phyloP scores from a whole-genome alignment of 306 rosid genomes.

The Cucumis melo region DNA sequence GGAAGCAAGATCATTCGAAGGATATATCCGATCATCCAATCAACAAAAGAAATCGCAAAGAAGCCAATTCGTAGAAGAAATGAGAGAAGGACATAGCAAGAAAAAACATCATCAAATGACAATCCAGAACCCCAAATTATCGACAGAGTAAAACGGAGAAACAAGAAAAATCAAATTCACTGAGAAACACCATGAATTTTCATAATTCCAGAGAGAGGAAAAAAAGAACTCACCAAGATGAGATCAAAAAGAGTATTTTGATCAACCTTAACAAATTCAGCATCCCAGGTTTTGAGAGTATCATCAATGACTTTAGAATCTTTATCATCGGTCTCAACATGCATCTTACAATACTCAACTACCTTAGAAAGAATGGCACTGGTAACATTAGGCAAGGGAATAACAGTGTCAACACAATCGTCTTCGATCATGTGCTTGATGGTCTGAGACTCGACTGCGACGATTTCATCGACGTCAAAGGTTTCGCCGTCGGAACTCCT shows the following conservation, averaged over 20 bases:
- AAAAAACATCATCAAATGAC: too few relatives aligned
- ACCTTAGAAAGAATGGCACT: constrained; percentile 14
- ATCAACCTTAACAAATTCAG: constrained; percentile 10
- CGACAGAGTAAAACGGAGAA: not conserved
- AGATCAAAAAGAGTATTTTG: constrained; percentile 15
- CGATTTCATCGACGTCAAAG: constrained; percentile 15
- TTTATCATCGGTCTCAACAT: constrained; percentile 3
- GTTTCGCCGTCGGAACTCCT: constrained; percentile 17
- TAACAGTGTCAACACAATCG: not conserved
- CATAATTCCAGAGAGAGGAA: too few relatives aligned
- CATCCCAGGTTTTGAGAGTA: constrained; percentile 15
- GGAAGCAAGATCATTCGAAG: not conserved
- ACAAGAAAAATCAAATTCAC: not conserved
- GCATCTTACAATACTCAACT: constrained; percentile 19
- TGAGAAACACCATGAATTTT: too few relatives aligned
- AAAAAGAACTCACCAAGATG: constrained; percentile 6
- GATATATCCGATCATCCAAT: not conserved
- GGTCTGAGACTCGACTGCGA: constrained; percentile 9
- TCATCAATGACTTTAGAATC: not conserved
- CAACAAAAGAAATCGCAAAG: not conserved
- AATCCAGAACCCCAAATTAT: not conserved
- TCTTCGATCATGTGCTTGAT: constrained; percentile 22
- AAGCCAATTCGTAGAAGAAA: not conserved
- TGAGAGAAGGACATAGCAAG: not conserved
- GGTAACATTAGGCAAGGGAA: constrained; percentile 15